Percentiles rank a stretch among this genome's conserved stretches.
phyloP scores from a whole-genome alignment of 177 flowering plant genomes.

The Tripterygium wilfordii region DNA sequence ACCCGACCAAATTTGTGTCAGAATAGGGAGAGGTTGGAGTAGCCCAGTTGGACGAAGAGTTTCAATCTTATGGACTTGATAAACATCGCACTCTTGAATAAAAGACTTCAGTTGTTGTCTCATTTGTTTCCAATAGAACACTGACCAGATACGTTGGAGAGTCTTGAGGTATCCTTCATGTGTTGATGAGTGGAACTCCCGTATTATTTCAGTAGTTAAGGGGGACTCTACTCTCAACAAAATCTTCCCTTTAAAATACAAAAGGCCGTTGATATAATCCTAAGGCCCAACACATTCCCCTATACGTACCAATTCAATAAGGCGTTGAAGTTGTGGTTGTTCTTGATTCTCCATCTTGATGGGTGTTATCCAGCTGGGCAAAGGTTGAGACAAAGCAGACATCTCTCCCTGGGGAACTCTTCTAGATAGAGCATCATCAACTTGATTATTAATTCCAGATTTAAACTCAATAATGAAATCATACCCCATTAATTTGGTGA shows the following conservation, averaged over 20 bases:
- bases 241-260: constrained; percentile 2
- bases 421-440: neutral
- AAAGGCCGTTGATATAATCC: neutral
- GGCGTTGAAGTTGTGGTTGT: neutral
- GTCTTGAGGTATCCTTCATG: constrained; percentile 2
- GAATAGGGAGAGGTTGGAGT: constrained; percentile 2
- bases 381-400: neutral
- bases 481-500: constrained; percentile 8
- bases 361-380: neutral
- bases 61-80: neutral
- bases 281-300: constrained; percentile 2
- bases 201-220: neutral
- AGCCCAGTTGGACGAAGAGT: neutral
- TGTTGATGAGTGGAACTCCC: neutral
- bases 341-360: neutral
- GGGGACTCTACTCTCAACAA: neutral
- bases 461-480: constrained; percentile 4
- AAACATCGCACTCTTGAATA: neutral
- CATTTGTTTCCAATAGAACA: neutral
- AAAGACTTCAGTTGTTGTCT: neutral
- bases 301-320: neutral
- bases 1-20: neutral
- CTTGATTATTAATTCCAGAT: neutral
- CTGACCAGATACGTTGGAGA: neutral
- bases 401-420: neutral